These are phyloP conservation scores for Yamadazyma ubonensis DNA, from an alignment of 805 yeast species.

Conservation along the genomic window DNA sequence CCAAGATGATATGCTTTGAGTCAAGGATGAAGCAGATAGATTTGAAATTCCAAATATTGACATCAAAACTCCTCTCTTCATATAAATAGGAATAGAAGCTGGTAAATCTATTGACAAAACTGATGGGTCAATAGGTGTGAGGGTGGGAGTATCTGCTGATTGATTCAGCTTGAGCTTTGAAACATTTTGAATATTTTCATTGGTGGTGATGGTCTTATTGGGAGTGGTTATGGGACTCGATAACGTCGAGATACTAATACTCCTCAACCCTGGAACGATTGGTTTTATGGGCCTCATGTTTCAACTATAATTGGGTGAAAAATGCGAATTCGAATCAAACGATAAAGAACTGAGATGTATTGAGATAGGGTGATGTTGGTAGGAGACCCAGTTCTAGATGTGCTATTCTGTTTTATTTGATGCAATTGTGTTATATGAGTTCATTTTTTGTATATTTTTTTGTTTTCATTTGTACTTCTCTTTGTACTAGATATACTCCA, in stretches of 20 bases:
- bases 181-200: slow-evolving; percentile 15
- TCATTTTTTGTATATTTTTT: too few relatives aligned
- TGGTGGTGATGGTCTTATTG: slow-evolving; percentile 10
- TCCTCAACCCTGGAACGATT: background rate
- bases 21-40: slow-evolving; percentile 37
- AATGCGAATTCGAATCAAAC: slow-evolving; percentile 2
- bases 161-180: slow-evolving; percentile 15
- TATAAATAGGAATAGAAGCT: slow-evolving; percentile 55
- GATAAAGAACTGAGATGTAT: too few relatives aligned
- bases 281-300: background rate
- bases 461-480: too few relatives aligned
- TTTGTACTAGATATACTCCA: too few relatives aligned
- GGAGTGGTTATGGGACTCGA: slow-evolving; percentile 1
- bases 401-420: too few relatives aligned
- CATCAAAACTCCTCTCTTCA: slow-evolving; percentile 50
- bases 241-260: slow-evolving; percentile 8
- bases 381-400: too few relatives aligned
- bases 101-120: slow-evolving; percentile 52
- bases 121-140: slow-evolving; percentile 39
- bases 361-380: too few relatives aligned
- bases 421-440: too few relatives aligned
- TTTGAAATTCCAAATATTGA: slow-evolving; percentile 40
- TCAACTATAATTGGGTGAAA: slow-evolving; percentile 2
- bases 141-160: slow-evolving; percentile 9
- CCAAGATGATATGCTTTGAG: slow-evolving; percentile 17